Evolutionary conservation across 2,329 filamentous ascomycete species (phyloP), one percentile per base, ranked within the genome.

Genomic region (Tolypocladium tundrense): DNA sequence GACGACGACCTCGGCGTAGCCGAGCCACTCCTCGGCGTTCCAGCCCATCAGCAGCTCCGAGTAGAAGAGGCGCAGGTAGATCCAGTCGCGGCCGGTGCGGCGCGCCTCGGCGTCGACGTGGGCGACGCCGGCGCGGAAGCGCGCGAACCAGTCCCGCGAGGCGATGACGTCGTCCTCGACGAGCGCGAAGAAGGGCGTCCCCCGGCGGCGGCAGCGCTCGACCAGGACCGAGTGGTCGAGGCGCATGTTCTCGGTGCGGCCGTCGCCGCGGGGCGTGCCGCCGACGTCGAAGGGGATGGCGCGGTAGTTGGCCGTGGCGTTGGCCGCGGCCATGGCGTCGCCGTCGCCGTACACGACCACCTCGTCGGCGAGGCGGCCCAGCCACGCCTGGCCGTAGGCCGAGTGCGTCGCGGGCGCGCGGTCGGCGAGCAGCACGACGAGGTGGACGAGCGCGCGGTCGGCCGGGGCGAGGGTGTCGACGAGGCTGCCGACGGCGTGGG

Each of bases 21-120:
- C 61, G 2, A 65, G 63, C 61, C 67, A 67, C 59, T 73, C 69
- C 58, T 73, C 70, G 16, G 63, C 64, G 57, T 74, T 73, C 72
- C 72, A 74, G 6, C 71, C 71, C 65, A 73, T 70, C 14, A 70
- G 65, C 1, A 69, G 61, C 58, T 74, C 72, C 5, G 71, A 72
- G 60, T 74, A 73, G 61, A 74, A 74, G 35, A 74, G 61, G 1
- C 72, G 69, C 2, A 74, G 60, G 57, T 74, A 74, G 40, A 73
- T 58, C 71, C 71, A 73, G 57, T 69, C 66, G 19, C 51, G 64
- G 33, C 53, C 59, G 6, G 57, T 55, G 10, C 58, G 53, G 9
- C 60, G 59, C 10, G 63, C 53, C 14, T 55, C 54, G 9, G 62
- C 58, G 58, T 73, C 70, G 35, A 73, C 63, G 7, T 68, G 57